Base-by-base conservation (phyloP, 148 eudicot species). In the Spergularia bocconei region DNA sequence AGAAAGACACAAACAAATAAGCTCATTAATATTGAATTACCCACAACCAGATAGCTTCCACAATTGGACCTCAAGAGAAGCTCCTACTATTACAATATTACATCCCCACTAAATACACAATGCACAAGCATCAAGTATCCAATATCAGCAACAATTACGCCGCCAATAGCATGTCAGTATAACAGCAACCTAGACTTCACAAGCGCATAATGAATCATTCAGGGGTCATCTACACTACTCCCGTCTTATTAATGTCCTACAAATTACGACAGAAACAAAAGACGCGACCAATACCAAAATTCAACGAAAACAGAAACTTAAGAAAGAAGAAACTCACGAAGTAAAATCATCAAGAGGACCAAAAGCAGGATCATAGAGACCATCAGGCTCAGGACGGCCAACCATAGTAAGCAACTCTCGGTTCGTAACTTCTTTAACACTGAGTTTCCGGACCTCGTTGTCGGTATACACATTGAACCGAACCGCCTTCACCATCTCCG, bases 351-450 rank as follows among this genome's bases (percentile, higher is more conserved):
- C 87, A 3, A 82, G 39, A 15, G 98, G 93, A 41, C 98, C 98
- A 79, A 95, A 77, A 6, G 86, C 84, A 52, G 96, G 92, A 73
- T 95, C 98, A 79, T 92, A 95, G 20, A 92, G 88, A 29, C 98
- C 98, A 41, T 85, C 93, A 15, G 88, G 86, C 58, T 82, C 70
- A 53, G 97, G 96, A 25, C 68, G 77, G 1, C 77, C 83, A 23
- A 86, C 11, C 38, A 16, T 23, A 39, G 84, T 87, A 13, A 89
- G 74, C 39, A 95, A 81, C 75, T 64, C 80, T 1, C 92, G 93
- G 66, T 84, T 90, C 29, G 88, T 85, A 33, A 95, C 78, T 75
- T 88, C 88, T 67, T 78, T 69, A 60, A 89, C 81, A 78, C 98
- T 95, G 7, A 80, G 88, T 66, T 60, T 85, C 81, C 81, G 78